Evolutionary conservation across 2,329 filamentous ascomycete species (phyloP), one percentile per base, ranked within the genome.

Genomic region (Alternaria arbusti): DNA sequence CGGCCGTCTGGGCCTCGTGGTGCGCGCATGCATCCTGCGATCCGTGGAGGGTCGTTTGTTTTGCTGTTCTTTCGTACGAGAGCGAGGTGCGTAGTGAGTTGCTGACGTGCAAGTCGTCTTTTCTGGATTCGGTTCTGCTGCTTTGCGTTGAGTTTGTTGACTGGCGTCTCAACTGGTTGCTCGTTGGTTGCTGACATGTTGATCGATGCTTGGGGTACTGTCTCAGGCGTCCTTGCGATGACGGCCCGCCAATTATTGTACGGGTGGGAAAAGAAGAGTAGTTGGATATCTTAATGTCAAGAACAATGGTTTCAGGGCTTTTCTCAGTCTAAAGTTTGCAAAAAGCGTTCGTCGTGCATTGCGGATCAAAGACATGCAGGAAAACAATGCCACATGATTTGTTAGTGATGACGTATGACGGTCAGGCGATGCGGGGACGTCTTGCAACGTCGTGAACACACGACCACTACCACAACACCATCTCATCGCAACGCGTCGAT

Each of bases 361-460:
- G 36, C 36, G 36, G 36, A 40, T 40, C 36, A 40, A 40, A 40
- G 20, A 32, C 32, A 43, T 28, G n/a, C 23, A 22, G 36, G 17
- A 12, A 43, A 30, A 8, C 20, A 17, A 40, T 36, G 52, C 32
- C 52, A 25, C 45, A 58, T 57, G 54, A 51, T 28, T 43, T 47
- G 43, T 20, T 28, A 22, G 22, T 46, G 32, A 54, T 57, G 47
- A 52, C 40, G 46, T 54, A 17, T 26, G 54, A 32, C 30, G 54
- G 54, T 62, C 54, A 58, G 54, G 25, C 54, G 59, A 62, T 49
- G 54, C 40, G 56, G 56, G 56, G 52, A 54, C 23, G 7, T 36
- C 12, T 54, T 54, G 36, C 49, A 2, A 40, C 15, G 36, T 52
- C 36, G 49, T 52, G 49, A 52, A 30, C 49, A 52, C 32, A 52